These are phyloP conservation scores for Gymnopilus dilepis DNA, from an alignment of 768 basidiomycete genomes.

Conservation along the genomic window DNA sequence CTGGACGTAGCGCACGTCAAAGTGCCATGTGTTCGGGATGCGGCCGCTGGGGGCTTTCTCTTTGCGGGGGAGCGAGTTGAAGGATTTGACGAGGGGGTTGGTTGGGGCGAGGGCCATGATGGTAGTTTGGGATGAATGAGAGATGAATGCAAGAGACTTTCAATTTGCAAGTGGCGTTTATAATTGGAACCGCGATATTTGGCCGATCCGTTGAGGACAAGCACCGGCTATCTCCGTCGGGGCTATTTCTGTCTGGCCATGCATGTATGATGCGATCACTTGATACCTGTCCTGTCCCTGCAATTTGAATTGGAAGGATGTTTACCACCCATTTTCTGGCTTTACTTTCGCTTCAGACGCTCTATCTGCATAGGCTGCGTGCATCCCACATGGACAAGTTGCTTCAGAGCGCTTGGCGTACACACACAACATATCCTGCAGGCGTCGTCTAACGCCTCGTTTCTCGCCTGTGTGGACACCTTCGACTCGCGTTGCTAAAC, in stretches of 20 bases:
- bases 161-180: background rate
- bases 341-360: background rate
- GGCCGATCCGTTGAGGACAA: background rate
- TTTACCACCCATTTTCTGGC: background rate
- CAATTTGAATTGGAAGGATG: background rate
- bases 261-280: background rate
- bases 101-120: background rate
- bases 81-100: slow-evolving; percentile 20
- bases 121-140: background rate
- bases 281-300: background rate
- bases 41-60: slow-evolving; percentile 23
- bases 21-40: slow-evolving; percentile 38
- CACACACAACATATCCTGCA: background rate
- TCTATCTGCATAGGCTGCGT: background rate
- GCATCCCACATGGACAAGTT: background rate
- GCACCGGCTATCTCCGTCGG: background rate
- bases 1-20: slow-evolving; percentile 37
- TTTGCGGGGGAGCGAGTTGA: slow-evolving; percentile 32
- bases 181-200: background rate
- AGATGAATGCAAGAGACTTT: too few relatives aligned
- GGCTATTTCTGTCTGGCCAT: background rate
- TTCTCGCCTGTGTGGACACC: too few relatives aligned
- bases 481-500: too few relatives aligned
- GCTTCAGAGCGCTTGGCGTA: background rate
- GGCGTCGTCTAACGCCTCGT: too few relatives aligned